Base-by-base conservation (phyloP, 305 asterid genomes). In the Solanum hybrid region DNA sequence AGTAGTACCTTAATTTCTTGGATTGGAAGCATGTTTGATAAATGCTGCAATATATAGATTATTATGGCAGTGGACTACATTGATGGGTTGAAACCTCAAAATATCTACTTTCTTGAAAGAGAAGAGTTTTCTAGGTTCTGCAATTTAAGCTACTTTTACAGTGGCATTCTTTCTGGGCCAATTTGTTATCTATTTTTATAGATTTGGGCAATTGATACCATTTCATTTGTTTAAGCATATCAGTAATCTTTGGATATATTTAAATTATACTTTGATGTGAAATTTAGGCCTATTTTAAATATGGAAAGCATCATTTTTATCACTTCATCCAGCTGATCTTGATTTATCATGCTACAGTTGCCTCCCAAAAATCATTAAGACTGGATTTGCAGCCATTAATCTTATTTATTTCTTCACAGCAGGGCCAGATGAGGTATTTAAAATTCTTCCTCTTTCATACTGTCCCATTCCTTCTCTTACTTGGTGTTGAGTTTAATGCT, bases 381-480 rank as follows among this genome's bases (percentile, higher is more conserved):
- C 98, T 71, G 99, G 99, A 89, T 97, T 97, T 91, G 51, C 99
- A n/a, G 98, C 99, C 91, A 97, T 97, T 90, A 97, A 97, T 93
- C 98, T 97, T 88, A 96, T 97, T 51, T 97, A 97, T 93, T 97
- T 97, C 82, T 97, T 97, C 97, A 97, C 99, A 78, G 99, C 99
- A 76, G 99, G 99, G 90, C 98, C 99, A 73, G 99, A 97, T 91
- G 99, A 97, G 99, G 99, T 97, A 96, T 66, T 90, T 76, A 22
- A 32, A 37, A 36, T 38, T 78, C 29, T 35, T 19, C 22, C 76
- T 36, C 35, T 64, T 37, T 8, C 81, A 27, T 87, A 27, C 38
- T 85, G 71, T 76, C 86, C 64, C 32, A 10, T 22, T 42, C 37
- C 80, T 66, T 66, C 38, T 64, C 31, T 26, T 77, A 17, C 29